These are phyloP conservation scores for Malassezia dermatis DNA, from an alignment of 1,284 basidiomycete genomes.

Conservation along the genomic window DNA sequence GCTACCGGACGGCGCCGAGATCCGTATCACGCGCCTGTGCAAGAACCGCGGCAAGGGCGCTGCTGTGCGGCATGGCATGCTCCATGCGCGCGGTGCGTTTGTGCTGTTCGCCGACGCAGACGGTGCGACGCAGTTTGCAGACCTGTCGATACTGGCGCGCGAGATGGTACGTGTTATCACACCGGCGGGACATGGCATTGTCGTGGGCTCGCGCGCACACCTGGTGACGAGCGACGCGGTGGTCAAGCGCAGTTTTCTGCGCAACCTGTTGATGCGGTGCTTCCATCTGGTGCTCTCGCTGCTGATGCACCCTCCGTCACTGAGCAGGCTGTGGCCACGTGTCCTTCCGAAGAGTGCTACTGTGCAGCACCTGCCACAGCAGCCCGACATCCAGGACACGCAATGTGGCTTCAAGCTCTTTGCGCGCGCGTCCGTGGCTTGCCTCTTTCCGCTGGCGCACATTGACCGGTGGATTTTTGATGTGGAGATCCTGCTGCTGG, in stretches of 20 bases:
- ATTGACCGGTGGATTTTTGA: constrained; percentile 73
- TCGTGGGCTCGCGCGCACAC: constrained; percentile 75
- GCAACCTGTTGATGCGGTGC: constrained; percentile 83
- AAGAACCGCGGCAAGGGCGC: constrained; percentile 82
- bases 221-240: constrained; percentile 80
- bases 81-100: constrained; percentile 65
- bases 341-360: neutral
- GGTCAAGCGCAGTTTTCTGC: constrained; percentile 76
- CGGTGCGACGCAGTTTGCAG: constrained; percentile 74
- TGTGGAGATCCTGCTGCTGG: constrained; percentile 82
- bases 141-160: constrained; percentile 63
- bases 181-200: constrained; percentile 55
- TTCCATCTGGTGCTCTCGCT: constrained; percentile 56
- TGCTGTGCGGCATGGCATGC: constrained; percentile 65
- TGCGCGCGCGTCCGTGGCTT: constrained; percentile 66
- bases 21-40: constrained; percentile 67
- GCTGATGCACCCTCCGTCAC: constrained; percentile 31
- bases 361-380: constrained; percentile 32
- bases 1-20: constrained; percentile 50
- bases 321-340: constrained; percentile 1
- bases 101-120: constrained; percentile 87
- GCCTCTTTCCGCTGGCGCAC: constrained; percentile 60
- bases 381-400: constrained; percentile 81
- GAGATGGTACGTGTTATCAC: constrained; percentile 52
- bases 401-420: constrained; percentile 83